Percentiles rank a stretch among this genome's conserved stretches.
These are phyloP conservation scores for Fistulinella prunicolor DNA, from an alignment of 768 basidiomycete genomes.

Conservation along the genomic window DNA sequence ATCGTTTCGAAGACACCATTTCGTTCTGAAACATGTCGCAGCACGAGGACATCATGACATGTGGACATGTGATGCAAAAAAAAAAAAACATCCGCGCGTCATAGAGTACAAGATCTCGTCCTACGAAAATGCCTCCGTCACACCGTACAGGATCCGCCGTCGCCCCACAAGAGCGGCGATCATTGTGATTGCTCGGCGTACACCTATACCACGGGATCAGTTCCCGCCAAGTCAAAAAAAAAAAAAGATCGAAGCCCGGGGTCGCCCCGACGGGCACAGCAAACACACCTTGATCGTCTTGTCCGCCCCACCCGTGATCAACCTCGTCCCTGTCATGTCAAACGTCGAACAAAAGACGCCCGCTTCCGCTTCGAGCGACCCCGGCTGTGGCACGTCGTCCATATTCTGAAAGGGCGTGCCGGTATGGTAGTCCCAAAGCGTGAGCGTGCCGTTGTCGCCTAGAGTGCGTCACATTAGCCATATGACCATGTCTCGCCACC, in stretches of 20 bases:
- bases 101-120: too few relatives aligned
- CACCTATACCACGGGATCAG: conserved; percentile 34
- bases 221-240: not conserved
- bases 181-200: conserved; percentile 72
- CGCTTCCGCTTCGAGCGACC: conserved; percentile 96
- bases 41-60: too few relatives aligned
- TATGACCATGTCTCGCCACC: too few relatives aligned
- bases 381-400: conserved; percentile 93
- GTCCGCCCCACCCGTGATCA: conserved; percentile 96
- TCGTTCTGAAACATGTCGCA: too few relatives aligned
- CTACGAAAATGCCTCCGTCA: too few relatives aligned
- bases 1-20: too few relatives aligned
- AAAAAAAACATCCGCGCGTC: too few relatives aligned
- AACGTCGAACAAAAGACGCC: conserved; percentile 97
- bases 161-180: too few relatives aligned
- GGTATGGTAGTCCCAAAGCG: conserved; percentile 93
- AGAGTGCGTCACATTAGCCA: not conserved
- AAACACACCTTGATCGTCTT: conserved; percentile 91
- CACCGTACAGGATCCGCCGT: too few relatives aligned
- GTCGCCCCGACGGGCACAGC: too few relatives aligned
- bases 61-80: too few relatives aligned
- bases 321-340: conserved; percentile 88
- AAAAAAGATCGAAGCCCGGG: too few relatives aligned
- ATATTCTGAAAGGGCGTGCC: conserved; percentile 93
- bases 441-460: conserved; percentile 91